Evolutionary conservation across 352 stramenopile species (phyloP).

Genomic region (Globisporangium apiculatum): DNA sequence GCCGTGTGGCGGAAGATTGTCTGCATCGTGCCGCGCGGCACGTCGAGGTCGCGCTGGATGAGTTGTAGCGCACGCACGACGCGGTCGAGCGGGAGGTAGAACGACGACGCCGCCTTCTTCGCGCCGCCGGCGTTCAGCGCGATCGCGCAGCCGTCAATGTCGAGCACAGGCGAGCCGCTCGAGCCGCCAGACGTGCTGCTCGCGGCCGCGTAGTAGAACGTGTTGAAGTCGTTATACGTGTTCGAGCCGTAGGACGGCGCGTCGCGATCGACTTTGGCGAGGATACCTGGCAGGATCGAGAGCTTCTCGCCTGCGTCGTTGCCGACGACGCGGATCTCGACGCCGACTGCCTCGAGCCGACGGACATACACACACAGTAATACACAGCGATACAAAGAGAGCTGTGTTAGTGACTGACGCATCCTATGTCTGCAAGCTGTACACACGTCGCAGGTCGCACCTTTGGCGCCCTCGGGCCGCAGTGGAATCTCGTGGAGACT

Average conservation of each 20-base stretch:
- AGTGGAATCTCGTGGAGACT: slow-evolving; percentile 85
- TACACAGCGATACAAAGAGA: background rate
- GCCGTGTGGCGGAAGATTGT: slow-evolving; percentile 86
- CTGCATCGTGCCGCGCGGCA: slow-evolving; percentile 79
- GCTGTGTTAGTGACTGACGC: background rate
- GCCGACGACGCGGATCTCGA: slow-evolving; percentile 89
- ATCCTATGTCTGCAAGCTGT: no score
- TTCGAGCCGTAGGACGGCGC: slow-evolving; percentile 81
- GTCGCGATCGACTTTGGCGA: slow-evolving; percentile 88
- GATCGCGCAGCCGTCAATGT: slow-evolving; percentile 85
- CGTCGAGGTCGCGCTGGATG: slow-evolving; percentile 45
- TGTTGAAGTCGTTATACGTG: slow-evolving; percentile 91
- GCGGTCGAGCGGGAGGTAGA: slow-evolving; percentile 87
- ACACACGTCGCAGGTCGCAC: slow-evolving; percentile 13
- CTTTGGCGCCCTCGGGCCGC: slow-evolving; percentile 73
- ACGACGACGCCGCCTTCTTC: slow-evolving; percentile 85
- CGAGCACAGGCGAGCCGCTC: slow-evolving; percentile 85
- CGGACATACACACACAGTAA: background rate
- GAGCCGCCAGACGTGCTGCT: slow-evolving; percentile 86
- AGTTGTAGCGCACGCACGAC: slow-evolving; percentile 71
- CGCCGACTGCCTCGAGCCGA: slow-evolving; percentile 44
- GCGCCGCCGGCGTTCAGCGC: slow-evolving; percentile 87
- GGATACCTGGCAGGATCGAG: slow-evolving; percentile 84
- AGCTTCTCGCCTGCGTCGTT: slow-evolving; percentile 92
- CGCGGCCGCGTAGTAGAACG: slow-evolving; percentile 88